Evolutionary conservation across 768 basidiomycete genomes (phyloP).

Genomic region (Mycena venus): DNA sequence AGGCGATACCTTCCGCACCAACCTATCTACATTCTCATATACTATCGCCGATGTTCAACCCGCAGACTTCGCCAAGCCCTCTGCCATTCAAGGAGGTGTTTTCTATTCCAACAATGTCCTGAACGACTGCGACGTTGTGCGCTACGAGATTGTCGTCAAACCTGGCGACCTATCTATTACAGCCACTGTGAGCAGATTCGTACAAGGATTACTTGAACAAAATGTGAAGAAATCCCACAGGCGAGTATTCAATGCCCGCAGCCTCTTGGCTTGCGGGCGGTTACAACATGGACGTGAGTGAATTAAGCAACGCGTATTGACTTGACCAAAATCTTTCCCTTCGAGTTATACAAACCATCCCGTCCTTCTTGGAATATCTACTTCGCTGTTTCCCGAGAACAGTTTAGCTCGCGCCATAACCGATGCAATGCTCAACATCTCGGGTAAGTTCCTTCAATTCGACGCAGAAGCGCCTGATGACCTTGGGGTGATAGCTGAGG

Average conservation of each 20-base stretch:
- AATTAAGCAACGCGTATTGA: neutral
- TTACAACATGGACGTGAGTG: conserved; percentile 19
- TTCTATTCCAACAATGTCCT: conserved; percentile 21
- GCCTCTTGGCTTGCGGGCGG: conserved; percentile 12
- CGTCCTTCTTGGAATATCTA: neutral
- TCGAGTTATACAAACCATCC: conserved; percentile 18
- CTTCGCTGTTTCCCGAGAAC: neutral
- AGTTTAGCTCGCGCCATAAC: conserved; percentile 15
- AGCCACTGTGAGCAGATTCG: conserved; percentile 8
- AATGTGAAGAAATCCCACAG: neutral
- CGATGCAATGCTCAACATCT: conserved; percentile 5
- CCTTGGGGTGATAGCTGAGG: neutral
- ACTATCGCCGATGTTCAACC: conserved; percentile 23
- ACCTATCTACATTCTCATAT: conserved; percentile 32
- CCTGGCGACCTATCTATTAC: conserved; percentile 29
- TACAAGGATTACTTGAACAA: neutral
- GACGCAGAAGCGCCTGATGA: neutral
- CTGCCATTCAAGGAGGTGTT: conserved; percentile 1
- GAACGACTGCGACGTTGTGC: conserved; percentile 19
- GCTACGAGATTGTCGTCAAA: conserved; percentile 20
- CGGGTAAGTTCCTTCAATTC: no score
- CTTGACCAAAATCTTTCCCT: neutral
- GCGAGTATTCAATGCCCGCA: conserved; percentile 16
- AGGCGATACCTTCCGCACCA: conserved; percentile 34
- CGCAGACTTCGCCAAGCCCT: neutral